Evolutionary conservation across 2,329 filamentous ascomycete species (phyloP).

Genomic region (Chrysoporthe cubensis): DNA sequence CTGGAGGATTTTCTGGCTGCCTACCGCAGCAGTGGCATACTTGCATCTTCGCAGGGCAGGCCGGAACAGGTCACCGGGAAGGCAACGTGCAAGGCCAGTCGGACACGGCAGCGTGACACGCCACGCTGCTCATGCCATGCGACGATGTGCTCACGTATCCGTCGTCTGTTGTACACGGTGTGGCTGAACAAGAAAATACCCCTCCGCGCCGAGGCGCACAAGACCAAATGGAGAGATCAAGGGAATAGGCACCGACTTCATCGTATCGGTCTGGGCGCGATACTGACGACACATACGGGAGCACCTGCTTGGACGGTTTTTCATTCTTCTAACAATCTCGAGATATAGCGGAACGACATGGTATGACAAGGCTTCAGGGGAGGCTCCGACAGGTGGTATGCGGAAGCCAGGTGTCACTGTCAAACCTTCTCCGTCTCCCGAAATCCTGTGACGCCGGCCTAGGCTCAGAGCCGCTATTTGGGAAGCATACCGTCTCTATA

Average conservation of each 20-base stretch:
- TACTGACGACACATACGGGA: neutral
- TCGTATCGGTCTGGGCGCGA: neutral
- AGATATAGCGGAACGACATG: neutral
- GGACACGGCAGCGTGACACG: constrained; percentile 20
- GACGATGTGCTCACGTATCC: neutral
- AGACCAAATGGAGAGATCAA: neutral
- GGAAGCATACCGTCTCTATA: neutral
- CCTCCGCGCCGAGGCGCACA: too few relatives aligned
- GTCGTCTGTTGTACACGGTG: neutral
- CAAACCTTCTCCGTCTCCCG: neutral
- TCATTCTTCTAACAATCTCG: neutral
- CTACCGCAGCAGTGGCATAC: neutral
- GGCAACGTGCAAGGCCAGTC: constrained; percentile 17
- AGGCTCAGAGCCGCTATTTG: neutral
- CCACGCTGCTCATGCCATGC: constrained; percentile 2
- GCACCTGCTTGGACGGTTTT: neutral
- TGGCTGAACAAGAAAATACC: neutral
- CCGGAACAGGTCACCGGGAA: constrained; percentile 16
- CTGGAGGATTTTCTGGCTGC: constrained; percentile 18
- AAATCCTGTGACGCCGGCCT: neutral
- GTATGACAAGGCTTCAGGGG: neutral
- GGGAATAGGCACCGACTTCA: neutral
- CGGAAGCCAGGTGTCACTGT: neutral
- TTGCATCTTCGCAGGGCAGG: constrained; percentile 9
- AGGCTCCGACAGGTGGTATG: neutral